A percentile compares a stretch with the other conserved stretches of the same genome.
Evolutionary conservation across 1,139 yeast species (phyloP).

Genomic region (Candida sp.): DNA sequence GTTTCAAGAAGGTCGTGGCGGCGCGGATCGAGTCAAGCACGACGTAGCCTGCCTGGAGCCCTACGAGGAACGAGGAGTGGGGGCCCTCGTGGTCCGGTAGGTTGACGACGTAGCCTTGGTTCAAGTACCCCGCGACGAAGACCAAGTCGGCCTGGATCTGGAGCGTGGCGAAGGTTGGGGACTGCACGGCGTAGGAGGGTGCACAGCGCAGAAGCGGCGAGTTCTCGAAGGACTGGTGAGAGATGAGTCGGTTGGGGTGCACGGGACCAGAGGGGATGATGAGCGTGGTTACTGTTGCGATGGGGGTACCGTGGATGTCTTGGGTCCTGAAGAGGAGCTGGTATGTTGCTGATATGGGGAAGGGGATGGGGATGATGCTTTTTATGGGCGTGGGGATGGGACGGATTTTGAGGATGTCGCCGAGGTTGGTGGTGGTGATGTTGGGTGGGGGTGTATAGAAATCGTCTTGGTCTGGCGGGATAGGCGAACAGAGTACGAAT

Average conservation of each 20-base stretch:
- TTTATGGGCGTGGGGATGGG: slow-evolving; percentile 18
- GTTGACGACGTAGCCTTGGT: slow-evolving; percentile 35
- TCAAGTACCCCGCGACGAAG: slow-evolving; percentile 17
- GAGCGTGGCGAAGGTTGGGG: slow-evolving; percentile 22
- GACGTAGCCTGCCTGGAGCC: slow-evolving; percentile 30
- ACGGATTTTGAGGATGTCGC: slow-evolving; percentile 22
- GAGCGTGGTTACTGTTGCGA: slow-evolving; percentile 31
- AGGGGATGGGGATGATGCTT: slow-evolving; percentile 16
- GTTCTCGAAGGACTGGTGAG: slow-evolving; percentile 41
- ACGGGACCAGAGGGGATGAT: slow-evolving; percentile 31
- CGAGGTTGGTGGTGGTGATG: slow-evolving; percentile 19
- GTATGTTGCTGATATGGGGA: slow-evolving; percentile 25
- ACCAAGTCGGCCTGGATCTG: slow-evolving; percentile 26
- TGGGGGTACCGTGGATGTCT: slow-evolving; percentile 34
- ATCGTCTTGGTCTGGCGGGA: slow-evolving; percentile 16
- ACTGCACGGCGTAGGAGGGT: slow-evolving; percentile 33
- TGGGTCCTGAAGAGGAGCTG: slow-evolving; percentile 38
- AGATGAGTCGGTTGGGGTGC: slow-evolving; percentile 28
- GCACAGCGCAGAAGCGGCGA: slow-evolving; percentile 32
- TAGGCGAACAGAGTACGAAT: not conserved
- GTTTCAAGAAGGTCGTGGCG: slow-evolving; percentile 27
- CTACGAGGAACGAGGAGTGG: slow-evolving; percentile 30
- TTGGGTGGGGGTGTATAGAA: slow-evolving; percentile 26
- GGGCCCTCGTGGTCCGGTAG: slow-evolving; percentile 40
- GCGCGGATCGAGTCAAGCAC: slow-evolving; percentile 32